Evolutionary conservation across 495 filamentous ascomycete genomes (phyloP), one percentile per base, ranked within the genome.

Genomic region (Tirmania nivea): DNA sequence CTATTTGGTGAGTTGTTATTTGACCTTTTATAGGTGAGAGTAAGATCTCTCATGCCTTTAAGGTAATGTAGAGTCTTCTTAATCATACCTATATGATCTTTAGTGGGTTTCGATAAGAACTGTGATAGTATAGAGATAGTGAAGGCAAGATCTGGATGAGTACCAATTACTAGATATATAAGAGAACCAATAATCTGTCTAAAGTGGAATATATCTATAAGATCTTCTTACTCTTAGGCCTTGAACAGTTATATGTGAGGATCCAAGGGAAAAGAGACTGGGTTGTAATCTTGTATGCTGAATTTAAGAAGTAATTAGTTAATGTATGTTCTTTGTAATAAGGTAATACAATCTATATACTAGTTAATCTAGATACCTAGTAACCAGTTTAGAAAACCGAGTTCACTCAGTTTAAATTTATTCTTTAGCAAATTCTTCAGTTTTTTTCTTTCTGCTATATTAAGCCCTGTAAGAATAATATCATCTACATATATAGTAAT

Each of bases 101-200:
- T 2, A 10, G 34, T 36, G 1, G 56, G 45, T 25, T 11, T 53
- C 5, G 54, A 48, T 16, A 10, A 39, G 17, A 54, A 57, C 48
- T 57, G 51, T 0, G 42, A 59, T 8, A 60, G 51, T 14, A 12
- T 31, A 5, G 54, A 50, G 7, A 57, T 34, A 5, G 51, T 51
- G 25, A 53, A 58, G 0, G 52, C 49, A 7, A 62, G 35, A 36
- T 62, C 59, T 48, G 58, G 60, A 25, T 50, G 25, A 7, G 58
- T 61, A 10, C 48, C 45, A 17, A 48, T 55, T 6, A 57, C 39
- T 1, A 39, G 25, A 14, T 61, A 60, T 50, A 57, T 62, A 0
- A 55, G 21, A 3, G 55, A 57, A 2, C 59, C 54, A 10, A 60
- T 49, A 0, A 39, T 35, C 8, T 34, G 17, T 19, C 61, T 52